Base-by-base conservation (phyloP, 176 grass and related monocot genomes). In the Oryza meridionalis region DNA sequence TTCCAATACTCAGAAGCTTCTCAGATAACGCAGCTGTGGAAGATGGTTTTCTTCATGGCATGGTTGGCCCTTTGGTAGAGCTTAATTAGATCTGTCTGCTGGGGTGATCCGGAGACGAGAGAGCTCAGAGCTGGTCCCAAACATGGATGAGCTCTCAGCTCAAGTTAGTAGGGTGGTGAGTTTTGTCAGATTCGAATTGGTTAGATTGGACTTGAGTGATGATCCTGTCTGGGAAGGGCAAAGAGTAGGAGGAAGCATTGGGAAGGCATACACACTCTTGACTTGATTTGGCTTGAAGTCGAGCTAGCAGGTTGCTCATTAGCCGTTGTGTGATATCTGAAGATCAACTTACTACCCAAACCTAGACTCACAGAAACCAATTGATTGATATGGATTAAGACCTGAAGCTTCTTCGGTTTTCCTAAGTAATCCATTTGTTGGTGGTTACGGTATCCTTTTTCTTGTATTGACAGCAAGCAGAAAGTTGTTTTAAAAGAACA, bases 1-100 rank as follows among this genome's bases (percentile, higher is more conserved):
- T 90, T 91, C 69, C 84, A 80, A 22, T 95, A 92, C 67, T 98
- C 96, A 0, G 73, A 86, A 90, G 91, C 89, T 67, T 82, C 91
- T 1, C 71, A 47, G 7, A 24, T 77, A 72, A 16, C 74, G 14
- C 66, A n/a, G 14, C 51, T 66, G 77, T 50, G 81, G 73, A 83
- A 83, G 81, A 85, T 33, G 55, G 26, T 84, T 38, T 67, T 98
- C 70, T 65, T 87, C 9, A 46, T 75, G n/a, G 11, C 73, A 46
- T 90, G 75, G 79, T 44, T 91, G 49, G 59, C 35, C 77, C 26
- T 55, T 59, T 82, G 25, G 84, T 73, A 24, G 50, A 53, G 50
- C 29, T 31, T 31, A 31, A 15, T 53, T 19, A 53, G 50, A 5
- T 47, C 12, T 53, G 50, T 53, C 50, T 19, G 50, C 16, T 53